These are phyloP conservation scores for Fusarium marasasianum DNA, from an alignment of 2,329 filamentous ascomycete species.

Conservation along the genomic window DNA sequence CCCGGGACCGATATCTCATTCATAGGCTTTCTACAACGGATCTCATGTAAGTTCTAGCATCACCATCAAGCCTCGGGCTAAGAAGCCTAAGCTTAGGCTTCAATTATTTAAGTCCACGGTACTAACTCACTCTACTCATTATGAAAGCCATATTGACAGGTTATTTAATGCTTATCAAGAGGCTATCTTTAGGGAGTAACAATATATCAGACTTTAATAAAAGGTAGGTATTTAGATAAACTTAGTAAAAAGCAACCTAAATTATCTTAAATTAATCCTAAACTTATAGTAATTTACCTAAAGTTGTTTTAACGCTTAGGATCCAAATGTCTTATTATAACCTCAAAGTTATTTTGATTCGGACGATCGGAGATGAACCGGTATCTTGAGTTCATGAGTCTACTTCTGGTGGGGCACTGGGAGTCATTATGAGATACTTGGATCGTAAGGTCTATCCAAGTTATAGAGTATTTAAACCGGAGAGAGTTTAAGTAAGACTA, in stretches of 20 bases:
- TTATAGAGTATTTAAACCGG: not conserved
- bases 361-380: slow-evolving; percentile 3
- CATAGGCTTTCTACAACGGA: not conserved
- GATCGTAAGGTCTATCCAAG: not conserved
- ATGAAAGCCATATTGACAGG: not conserved
- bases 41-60: not conserved
- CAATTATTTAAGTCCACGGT: not conserved
- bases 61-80: not conserved
- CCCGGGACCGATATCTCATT: not conserved
- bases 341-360: not conserved
- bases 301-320: fast-evolving
- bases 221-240: too few species aligned
- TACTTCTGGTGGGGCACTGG: slow-evolving; percentile 5
- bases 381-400: not conserved
- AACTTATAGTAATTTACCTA: too few species aligned
- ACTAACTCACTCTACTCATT: not conserved
- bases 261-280: too few species aligned
- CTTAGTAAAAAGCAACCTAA: too few species aligned
- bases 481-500: not conserved
- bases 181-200: not conserved
- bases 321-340: not conserved
- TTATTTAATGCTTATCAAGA: not conserved
- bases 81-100: not conserved
- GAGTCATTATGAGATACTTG: slow-evolving; percentile 5
- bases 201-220: too few species aligned